phyloP scores from a whole-genome alignment of 2,329 filamentous ascomycete species.

The Aspergillus jensenii region DNA sequence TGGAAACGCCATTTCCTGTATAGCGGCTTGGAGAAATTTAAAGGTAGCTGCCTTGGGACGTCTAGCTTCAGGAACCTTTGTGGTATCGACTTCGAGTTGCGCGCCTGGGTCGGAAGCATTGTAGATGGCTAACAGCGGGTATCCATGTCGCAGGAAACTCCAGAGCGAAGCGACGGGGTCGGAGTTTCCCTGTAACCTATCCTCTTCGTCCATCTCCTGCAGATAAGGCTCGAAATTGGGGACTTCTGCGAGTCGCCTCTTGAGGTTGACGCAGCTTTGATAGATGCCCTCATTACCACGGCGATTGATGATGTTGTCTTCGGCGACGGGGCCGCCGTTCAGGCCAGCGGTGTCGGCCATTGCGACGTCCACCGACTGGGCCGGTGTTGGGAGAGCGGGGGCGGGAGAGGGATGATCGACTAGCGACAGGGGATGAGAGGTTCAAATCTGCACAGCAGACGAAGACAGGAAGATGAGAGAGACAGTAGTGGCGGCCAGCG shows the following conservation, averaged over 20 bases:
- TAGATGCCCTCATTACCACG: constrained; percentile 94
- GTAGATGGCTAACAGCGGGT: constrained; percentile 83
- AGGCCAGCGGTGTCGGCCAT: constrained; percentile 38
- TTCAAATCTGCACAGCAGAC: constrained; percentile 37
- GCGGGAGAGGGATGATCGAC: constrained; percentile 8
- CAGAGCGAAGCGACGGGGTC: constrained; percentile 90
- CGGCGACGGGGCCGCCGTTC: constrained; percentile 57
- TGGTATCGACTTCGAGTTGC: constrained; percentile 66
- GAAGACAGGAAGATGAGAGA: constrained; percentile 11
- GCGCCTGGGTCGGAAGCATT: constrained; percentile 75
- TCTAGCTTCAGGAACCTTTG: constrained; percentile 66
- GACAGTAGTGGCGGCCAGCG: constrained; percentile 24
- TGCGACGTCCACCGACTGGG: constrained; percentile 23
- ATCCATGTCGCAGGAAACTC: constrained; percentile 79
- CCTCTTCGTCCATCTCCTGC: constrained; percentile 68
- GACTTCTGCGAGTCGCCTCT: constrained; percentile 76
- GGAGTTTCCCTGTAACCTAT: constrained; percentile 59
- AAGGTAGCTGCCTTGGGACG: constrained; percentile 84
- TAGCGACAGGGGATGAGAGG: constrained; percentile 14
- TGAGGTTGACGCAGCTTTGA: constrained; percentile 87
- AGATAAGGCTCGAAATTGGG: constrained; percentile 78
- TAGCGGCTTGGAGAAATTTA: constrained; percentile 87
- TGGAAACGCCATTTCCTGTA: constrained; percentile 76
- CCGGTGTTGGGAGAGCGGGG: constrained; percentile 11
- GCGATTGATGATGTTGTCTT: constrained; percentile 95